Percentiles rank a stretch among this genome's conserved stretches.
Evolutionary conservation across 306 rosid species (phyloP).

Genomic region (Cucumis cinereus): DNA sequence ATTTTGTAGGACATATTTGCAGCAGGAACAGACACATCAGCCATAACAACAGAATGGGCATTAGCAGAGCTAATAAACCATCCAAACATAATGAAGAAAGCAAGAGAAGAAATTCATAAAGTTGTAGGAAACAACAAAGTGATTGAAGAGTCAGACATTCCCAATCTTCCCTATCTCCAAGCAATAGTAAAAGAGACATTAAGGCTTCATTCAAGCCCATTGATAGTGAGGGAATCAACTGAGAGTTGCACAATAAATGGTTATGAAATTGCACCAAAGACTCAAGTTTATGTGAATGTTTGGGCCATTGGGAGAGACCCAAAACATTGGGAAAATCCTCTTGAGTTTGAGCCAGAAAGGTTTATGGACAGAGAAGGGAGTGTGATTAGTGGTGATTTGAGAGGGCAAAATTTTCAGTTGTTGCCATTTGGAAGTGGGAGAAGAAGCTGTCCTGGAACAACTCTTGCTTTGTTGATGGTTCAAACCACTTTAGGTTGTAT

Average conservation of each 20-base stretch:
- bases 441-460: conserved; percentile 71
- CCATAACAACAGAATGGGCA: conserved; percentile 49
- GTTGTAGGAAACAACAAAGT: conserved; percentile 39
- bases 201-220: conserved; percentile 76
- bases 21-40: conserved; percentile 49
- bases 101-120: conserved; percentile 43
- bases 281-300: conserved; percentile 48
- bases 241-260: conserved; percentile 30
- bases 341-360: conserved; percentile 64
- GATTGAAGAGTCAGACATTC: conserved; percentile 53
- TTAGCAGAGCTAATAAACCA: conserved; percentile 66
- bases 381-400: conserved; percentile 20
- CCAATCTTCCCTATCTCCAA: conserved; percentile 53
- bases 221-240: conserved; percentile 46
- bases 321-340: conserved; percentile 53
- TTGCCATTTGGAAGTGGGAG: conserved; percentile 79
- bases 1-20: conserved; percentile 32
- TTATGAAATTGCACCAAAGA: conserved; percentile 55
- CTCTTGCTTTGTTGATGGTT: conserved; percentile 62
- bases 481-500: conserved; percentile 43
- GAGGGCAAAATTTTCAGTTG: conserved; percentile 39
- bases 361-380: conserved; percentile 23
- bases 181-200: conserved; percentile 73
- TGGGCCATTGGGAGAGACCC: conserved; percentile 86
- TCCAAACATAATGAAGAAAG: conserved; percentile 44